Conservation (phyloP, 176 grass and related monocot genomes). For the Triticum turgidum region DNA sequence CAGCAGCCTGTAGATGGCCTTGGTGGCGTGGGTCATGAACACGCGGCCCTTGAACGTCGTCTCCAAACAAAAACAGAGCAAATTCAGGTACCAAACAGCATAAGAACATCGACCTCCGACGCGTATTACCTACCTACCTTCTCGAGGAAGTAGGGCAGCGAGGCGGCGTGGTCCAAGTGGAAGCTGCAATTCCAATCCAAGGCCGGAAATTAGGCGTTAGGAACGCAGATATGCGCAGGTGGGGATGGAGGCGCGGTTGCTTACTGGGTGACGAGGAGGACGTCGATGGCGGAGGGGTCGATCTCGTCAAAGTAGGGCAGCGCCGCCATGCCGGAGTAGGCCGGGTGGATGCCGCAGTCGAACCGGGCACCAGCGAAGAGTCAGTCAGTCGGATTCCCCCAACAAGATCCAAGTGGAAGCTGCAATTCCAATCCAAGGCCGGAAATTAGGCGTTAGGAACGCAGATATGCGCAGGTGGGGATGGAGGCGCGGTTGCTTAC, state of each 20-base stretch:
- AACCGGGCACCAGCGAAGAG: neutral
- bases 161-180: conserved; percentile 97
- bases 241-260: neutral
- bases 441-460: no score
- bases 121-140: conserved; percentile 44
- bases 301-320: no score
- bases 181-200: conserved; percentile 49
- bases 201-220: no score
- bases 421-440: conserved; percentile 17
- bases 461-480: no score
- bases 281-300: no score
- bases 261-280: conserved; percentile 33
- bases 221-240: no score
- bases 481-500: conserved; percentile 14
- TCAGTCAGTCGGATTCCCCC: no score
- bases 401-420: conserved; percentile 76
- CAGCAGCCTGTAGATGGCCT: no score
- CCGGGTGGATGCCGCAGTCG: no score
- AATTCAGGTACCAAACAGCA: neutral
- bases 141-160: conserved; percentile 87
- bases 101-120: no score
- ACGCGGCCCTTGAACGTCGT: conserved; percentile 32
- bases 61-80: neutral
- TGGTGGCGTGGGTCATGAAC: conserved; percentile 67
- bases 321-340: no score